Percentiles rank a stretch among this genome's conserved stretches.
Evolutionary conservation across 2,329 filamentous ascomycete species (phyloP).

Genomic region (Ophiostoma quercus): DNA sequence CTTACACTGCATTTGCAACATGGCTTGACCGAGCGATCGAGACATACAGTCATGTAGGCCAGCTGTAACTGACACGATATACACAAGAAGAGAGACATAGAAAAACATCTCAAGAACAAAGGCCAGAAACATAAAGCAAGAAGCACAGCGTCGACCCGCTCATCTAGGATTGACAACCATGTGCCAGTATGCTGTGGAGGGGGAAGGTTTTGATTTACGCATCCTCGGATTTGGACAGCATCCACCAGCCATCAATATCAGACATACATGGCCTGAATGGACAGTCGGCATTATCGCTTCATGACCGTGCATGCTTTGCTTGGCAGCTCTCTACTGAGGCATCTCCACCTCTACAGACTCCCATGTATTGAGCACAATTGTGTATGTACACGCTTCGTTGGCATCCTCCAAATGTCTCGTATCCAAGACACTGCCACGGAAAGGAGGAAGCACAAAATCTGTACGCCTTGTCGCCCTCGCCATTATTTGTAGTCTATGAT

Average conservation of each 20-base stretch:
- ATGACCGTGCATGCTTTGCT: not conserved
- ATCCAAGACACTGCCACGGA: slow-evolving; percentile 12
- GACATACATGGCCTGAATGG: not conserved
- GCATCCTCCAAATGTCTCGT: slow-evolving; percentile 2
- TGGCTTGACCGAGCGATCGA: not conserved
- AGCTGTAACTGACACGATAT: not conserved
- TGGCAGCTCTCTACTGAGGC: not conserved
- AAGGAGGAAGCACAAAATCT: not conserved
- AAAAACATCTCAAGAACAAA: no score
- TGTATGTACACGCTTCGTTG: not conserved
- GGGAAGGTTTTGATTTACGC: no score
- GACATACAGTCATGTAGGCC: not conserved
- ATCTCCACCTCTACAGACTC: no score
- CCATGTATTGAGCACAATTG: no score
- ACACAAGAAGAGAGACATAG: not conserved
- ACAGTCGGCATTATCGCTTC: not conserved
- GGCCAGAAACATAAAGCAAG: not conserved
- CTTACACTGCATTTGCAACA: not conserved
- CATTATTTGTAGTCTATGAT: not conserved
- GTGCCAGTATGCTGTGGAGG: not conserved
- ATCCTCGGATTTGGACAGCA: not conserved
- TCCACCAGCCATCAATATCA: not conserved
- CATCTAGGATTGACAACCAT: not conserved
- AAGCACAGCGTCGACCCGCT: not conserved
- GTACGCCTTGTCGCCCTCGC: not conserved